Conservation (phyloP, 768 basidiomycete genomes). For the Neoboletus subvelutipes region DNA sequence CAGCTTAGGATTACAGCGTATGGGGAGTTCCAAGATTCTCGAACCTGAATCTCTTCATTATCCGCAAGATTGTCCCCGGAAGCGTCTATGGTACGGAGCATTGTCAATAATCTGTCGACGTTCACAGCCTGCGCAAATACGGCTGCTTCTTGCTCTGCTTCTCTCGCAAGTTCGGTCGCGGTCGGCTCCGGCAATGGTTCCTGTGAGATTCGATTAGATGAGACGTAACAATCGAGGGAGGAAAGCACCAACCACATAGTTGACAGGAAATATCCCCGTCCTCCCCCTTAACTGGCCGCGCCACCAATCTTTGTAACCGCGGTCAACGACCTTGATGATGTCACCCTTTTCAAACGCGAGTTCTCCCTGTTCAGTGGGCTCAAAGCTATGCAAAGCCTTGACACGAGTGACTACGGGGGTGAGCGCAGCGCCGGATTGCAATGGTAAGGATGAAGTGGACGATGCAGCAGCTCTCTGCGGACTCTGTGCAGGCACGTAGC, state of each 20-base stretch:
- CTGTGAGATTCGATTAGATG: constrained; percentile 36
- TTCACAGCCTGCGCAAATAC: constrained; percentile 86
- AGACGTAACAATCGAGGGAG: not conserved
- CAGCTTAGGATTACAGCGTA: constrained; percentile 4
- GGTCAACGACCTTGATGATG: constrained; percentile 91
- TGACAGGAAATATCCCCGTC: constrained; percentile 95
- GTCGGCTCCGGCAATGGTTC: constrained; percentile 87
- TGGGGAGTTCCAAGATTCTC: constrained; percentile 13
- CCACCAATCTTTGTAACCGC: constrained; percentile 97
- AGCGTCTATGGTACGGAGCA: constrained; percentile 74
- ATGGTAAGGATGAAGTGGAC: constrained; percentile 29
- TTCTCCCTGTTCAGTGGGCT: constrained; percentile 85
- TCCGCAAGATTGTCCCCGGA: constrained; percentile 83
- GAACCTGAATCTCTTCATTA: constrained; percentile 84
- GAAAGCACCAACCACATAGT: constrained; percentile 75
- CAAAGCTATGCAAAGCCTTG: constrained; percentile 84
- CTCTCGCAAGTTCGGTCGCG: constrained; percentile 67
- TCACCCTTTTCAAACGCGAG: constrained; percentile 91
- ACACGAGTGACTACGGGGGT: constrained; percentile 71
- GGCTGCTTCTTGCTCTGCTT: constrained; percentile 83
- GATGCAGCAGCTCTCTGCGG: constrained; percentile 36
- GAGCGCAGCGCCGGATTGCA: constrained; percentile 20
- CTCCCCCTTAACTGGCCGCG: constrained; percentile 85
- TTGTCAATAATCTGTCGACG: constrained; percentile 75
- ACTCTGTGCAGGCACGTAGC: constrained; percentile 60